A percentile compares a stretch with the other conserved stretches of the same genome.
Evolutionary conservation across 805 yeast genomes (phyloP).

Genomic region (Sugiyamaella americana): DNA sequence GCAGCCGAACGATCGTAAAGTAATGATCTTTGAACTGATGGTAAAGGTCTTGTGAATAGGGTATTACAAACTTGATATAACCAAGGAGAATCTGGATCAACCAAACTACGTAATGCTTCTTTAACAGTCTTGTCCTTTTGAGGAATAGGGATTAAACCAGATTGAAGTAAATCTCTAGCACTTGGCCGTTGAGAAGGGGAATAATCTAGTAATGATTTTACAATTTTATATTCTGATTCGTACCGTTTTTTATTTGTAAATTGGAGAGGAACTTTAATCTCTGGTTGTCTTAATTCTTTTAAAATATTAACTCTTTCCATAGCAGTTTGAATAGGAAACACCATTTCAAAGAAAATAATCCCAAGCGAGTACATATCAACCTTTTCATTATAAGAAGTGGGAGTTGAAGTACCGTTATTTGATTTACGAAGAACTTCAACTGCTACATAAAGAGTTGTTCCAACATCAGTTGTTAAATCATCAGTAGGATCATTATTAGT

Average conservation of each 20-base stretch:
- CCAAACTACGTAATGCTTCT: slow-evolving; percentile 77
- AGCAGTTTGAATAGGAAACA: slow-evolving; percentile 74
- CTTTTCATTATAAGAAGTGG: slow-evolving; percentile 72
- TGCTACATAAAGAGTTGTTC: slow-evolving; percentile 91
- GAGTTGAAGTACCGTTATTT: slow-evolving; percentile 37
- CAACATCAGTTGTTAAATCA: slow-evolving; percentile 86
- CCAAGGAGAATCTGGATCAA: slow-evolving; percentile 92
- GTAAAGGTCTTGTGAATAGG: slow-evolving; percentile 77
- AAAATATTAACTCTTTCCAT: slow-evolving; percentile 85
- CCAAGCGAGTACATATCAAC: slow-evolving; percentile 96
- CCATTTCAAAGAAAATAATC: slow-evolving; percentile 92
- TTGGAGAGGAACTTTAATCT: slow-evolving; percentile 64
- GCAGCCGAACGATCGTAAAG: slow-evolving; percentile 52
- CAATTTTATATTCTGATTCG: slow-evolving; percentile 59
- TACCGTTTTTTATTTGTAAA: slow-evolving; percentile 43
- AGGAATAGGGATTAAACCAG: slow-evolving; percentile 81
- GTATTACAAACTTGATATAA: slow-evolving; percentile 86
- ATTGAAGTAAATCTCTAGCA: slow-evolving; percentile 65
- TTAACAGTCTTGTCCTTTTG: slow-evolving; percentile 86
- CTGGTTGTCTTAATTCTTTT: slow-evolving; percentile 52
- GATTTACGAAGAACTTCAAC: slow-evolving; percentile 55
- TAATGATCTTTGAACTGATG: slow-evolving; percentile 76
- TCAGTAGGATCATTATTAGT: slow-evolving; percentile 38
- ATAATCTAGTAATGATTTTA: slow-evolving; percentile 65
- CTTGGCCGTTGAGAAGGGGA: slow-evolving; percentile 74